Evolutionary conservation across 1,139 yeast genomes (phyloP), one percentile per base, ranked within the genome.

Genomic region (Kodamaea ohmeri): DNA sequence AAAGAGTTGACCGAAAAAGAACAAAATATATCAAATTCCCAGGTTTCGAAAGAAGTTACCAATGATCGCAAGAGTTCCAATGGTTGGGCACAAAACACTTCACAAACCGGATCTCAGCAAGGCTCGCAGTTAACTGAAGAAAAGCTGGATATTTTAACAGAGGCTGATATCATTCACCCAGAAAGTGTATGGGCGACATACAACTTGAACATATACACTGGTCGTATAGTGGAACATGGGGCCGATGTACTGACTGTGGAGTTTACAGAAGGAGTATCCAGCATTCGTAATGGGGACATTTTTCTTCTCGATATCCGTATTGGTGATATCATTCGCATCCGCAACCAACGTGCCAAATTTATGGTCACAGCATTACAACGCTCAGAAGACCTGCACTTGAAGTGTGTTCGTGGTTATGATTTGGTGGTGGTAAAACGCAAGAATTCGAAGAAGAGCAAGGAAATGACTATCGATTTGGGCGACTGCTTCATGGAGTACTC

Each of bases 321-420:
- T 22, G 73, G 72, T 2, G 73, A 67, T 42, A 43, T 42, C 1
- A 44, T 67, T 2, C 37, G 54, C 7, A 36, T 55, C 1, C 42
- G 55, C 32, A 37, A 51, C 8, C 50, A 52, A 8, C 52, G 51
- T 2, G 36, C 37, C 15, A 53, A 53, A 11, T 74, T 64, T 42
- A 47, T 52, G 9, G 76, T 81, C 1, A 63, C 71, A 2, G 84
- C 81, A 0, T 54, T 81, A 27, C 41, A 53, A 11, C 35, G 41
- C 16, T 37, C 36, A 6, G 49, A 51, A 2, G 34, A 32, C 6
- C 36, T 43, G 38, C 38, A 45, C 2, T 68, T 80, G 4, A 55
- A 63, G 30, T 80, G 87, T 50, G 63, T 79, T 39, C 58, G 87
- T 48, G 88, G 88, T 0, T 81, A 64, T 51, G 79, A 79, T 52